Evolutionary conservation across 2,329 filamentous ascomycete species (phyloP), one percentile per base, ranked within the genome.

Genomic region (Cladosporium sp.): DNA sequence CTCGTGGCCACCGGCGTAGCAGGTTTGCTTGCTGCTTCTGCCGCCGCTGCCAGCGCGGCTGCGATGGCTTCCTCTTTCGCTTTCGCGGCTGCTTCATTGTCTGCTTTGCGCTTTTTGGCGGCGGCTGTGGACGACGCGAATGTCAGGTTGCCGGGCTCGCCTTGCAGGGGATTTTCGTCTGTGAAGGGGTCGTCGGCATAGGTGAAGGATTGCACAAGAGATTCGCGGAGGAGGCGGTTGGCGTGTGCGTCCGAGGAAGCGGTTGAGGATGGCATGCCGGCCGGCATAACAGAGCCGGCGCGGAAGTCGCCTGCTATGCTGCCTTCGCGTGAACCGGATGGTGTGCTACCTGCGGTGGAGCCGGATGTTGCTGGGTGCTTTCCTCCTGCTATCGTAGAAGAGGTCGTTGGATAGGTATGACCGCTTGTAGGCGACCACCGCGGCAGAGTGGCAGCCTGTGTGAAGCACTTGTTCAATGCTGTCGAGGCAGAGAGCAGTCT

Each of bases 121-220:
- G 77, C 78, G 37, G 77, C 75, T 29, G 75, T 76, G 1, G 81
- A 80, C 37, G 78, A 77, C 5, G 81, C 81, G 68, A 88, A 81
- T 63, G 86, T 84, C 69, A 89, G 88, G 5, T 82, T 83, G 33
- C 87, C 87, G 0, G 88, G 87, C 72, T 89, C 87, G 57, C 87
- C 87, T 8, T 84, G 79, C 16, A 89, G 76, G 0, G 87, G 86
- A 67, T 84, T 87, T 70, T 89, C 86, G 73, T 89, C 87, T 79
- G 86, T 86, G 76, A 82, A 89, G 16, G 60, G 60, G 68, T 89
- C 87, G 69, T 86, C 82, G 16, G 82, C 84, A 71, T 85, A 88
- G 8, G 78, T 77, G 14, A 84, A 77, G 31, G 72, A 69, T 64
- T 74, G 69, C 7, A 67, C 58, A 3, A 78, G 61, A 18, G 70